Evolutionary conservation across 148 eudicot species (phyloP), one percentile per base, ranked within the genome.

Genomic region (Amaranthus hypochondriacus): DNA sequence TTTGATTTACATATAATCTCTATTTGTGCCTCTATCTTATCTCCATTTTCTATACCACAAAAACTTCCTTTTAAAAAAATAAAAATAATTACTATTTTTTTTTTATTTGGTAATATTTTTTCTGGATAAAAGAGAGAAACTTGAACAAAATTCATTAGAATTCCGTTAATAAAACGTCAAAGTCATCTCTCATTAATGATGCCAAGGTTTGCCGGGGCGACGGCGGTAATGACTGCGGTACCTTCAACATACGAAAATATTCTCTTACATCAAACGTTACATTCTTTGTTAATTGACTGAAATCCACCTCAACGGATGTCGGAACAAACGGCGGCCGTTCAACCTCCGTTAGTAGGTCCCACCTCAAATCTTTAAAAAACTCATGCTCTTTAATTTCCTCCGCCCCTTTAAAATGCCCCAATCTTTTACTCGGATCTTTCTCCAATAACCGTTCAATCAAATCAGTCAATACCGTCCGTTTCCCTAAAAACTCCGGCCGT

Each of bases 261-360:
- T 87, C 97, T 68, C 71, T 74, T 0, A 90, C 71, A 21, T 84
- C 82, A 39, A 89, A 83, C 42, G 70, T 68, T 4, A 8, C 13
- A 10, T 62, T 73, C 21, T 50, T 82, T 53, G 57, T 65, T 4
- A 78, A 43, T 39, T 28, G 39, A 28, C 39, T 28, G 39, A 28
- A 28, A 14, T 18, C 63, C 4, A 9, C 71, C 46, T 80, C 86
- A 1, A 71, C 84, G 10, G 56, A 52, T 18, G 73, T 43, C 70
- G 96, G 98, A 10, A 90, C 75, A 75, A 86, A 86, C 58, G 98
- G 98, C 69, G 96, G 96, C 62, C 98, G 87, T 58, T 73, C 74
- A 2, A 93, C 89, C 6, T 87, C 92, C 73, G 82, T 87, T 6
- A 93, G 53, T 62, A 88, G 73, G 77, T 89, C 91, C 98, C 98